Evolutionary conservation across 257 asterid genomes (phyloP), one percentile per base, ranked within the genome.

Genomic region (Scutellaria galericulata): DNA sequence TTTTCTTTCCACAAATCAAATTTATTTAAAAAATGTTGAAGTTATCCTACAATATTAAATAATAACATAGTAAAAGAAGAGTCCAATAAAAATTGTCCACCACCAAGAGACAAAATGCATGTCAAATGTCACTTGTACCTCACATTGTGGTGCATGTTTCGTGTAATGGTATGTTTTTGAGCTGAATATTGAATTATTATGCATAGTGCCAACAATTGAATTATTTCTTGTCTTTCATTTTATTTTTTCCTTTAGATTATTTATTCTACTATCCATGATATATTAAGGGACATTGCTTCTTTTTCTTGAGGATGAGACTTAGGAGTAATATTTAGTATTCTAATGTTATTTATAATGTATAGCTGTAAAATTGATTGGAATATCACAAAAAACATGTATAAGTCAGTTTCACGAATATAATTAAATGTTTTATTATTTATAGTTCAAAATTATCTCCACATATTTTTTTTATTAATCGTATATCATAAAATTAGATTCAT

Each of bases 141-240:
- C 70, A 41, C 24, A 75, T 83, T 77, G 63, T 79, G 90, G 84
- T 81, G 81, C 88, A 75, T 83, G 88, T 83, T 83, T 66, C 82
- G 84, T 66, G 81, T 10, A 60, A 63, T 79, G 82, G 14, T 79
- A 68, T 61, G 59, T 76, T 75, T 51, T 71, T 66, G 74, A 64
- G 53, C 59, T 59, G 10, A 59, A 24, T 3, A 31, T 35, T 14
- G 35, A 24, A 45, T n/a, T 46, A 27, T 24, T 55, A 45, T 57
- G 48, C 41, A 47, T 31, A n/a, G 6, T 6, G 7, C 9, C 20
- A n/a, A 45, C 8, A 11, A 9, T 41, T 20, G 40, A 4, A 15
- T 18, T 7, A 40, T 59, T 12, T 37, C 27, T 60, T 5, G 24
- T 2, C 20, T 24, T 56, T 69, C 41, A 9, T 55, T 18, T 41